phyloP scores from a whole-genome alignment of 2,329 filamentous ascomycete genomes.

The Penicillium crustosum region DNA sequence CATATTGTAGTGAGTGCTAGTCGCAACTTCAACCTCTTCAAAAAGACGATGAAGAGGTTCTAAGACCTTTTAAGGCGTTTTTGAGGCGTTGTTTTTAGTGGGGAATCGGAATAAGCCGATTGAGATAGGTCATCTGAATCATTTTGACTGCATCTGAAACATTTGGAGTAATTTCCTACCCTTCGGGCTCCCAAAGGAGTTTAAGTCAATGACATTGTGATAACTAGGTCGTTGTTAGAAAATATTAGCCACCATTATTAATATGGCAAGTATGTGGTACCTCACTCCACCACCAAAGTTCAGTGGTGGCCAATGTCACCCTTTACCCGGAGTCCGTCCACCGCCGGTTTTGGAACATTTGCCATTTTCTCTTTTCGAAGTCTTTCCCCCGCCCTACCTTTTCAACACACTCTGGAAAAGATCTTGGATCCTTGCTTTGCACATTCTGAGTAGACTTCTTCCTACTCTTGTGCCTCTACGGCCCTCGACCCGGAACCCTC shows the following conservation, averaged over 20 bases:
- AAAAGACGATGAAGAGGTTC: not conserved
- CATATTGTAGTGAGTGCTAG: not conserved
- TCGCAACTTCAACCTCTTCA: not conserved
- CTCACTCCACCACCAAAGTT: slow-evolving; percentile 9
- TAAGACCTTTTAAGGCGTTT: not conserved
- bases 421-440: not conserved
- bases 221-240: too few species aligned
- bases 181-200: slow-evolving; percentile 4
- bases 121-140: not conserved
- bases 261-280: slow-evolving; percentile 4
- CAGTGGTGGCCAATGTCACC: slow-evolving; percentile 20
- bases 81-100: not conserved
- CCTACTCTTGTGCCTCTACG: slow-evolving; percentile 3
- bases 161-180: not conserved
- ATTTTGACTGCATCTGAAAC: not conserved
- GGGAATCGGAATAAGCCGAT: not conserved
- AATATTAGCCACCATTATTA: not conserved
- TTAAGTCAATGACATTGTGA: not conserved
- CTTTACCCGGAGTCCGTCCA: slow-evolving; percentile 13
- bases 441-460: not conserved
- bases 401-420: not conserved
- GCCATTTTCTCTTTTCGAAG: not conserved
- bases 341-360: slow-evolving; percentile 20
- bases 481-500: slow-evolving; percentile 11
- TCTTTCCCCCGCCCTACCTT: not conserved